phyloP scores from a whole-genome alignment of 106 monocot species.

The Alisma plantagoaquatica region DNA sequence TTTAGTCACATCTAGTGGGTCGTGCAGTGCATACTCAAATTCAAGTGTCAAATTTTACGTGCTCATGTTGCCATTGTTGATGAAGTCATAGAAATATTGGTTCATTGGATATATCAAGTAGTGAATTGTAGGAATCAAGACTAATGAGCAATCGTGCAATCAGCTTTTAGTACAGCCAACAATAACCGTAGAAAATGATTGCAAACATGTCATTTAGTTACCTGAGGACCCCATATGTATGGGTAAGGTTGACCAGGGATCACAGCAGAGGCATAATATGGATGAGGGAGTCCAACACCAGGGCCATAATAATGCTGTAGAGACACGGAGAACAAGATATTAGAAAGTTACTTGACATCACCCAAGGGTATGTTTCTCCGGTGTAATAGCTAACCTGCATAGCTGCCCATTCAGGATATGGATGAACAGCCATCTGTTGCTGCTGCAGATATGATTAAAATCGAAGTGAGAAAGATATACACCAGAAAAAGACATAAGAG shows the following conservation, averaged over 20 bases:
- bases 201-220: slow-evolving; percentile 6
- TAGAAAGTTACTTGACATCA: not conserved
- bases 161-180: not conserved
- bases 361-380: not conserved
- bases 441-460: no score
- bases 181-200: not conserved
- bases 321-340: not conserved
- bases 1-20: no score
- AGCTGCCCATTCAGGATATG: slow-evolving; percentile 77
- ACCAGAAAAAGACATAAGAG: slow-evolving; percentile 1
- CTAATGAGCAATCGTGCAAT: no score
- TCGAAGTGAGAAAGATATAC: no score
- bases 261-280: slow-evolving; percentile 36
- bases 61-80: no score
- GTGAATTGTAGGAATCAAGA: no score
- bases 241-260: slow-evolving; percentile 64
- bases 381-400: slow-evolving; percentile 38
- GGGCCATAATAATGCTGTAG: slow-evolving; percentile 70
- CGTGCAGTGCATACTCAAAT: no score
- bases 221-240: slow-evolving; percentile 81
- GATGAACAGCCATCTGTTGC: slow-evolving; percentile 35
- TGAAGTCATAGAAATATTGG: no score
- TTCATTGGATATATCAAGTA: no score
- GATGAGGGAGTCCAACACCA: slow-evolving; percentile 51
- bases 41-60: no score